These are phyloP conservation scores for Fusarium pseudocircinatum DNA, from an alignment of 2,329 filamentous ascomycete genomes.

Conservation along the genomic window DNA sequence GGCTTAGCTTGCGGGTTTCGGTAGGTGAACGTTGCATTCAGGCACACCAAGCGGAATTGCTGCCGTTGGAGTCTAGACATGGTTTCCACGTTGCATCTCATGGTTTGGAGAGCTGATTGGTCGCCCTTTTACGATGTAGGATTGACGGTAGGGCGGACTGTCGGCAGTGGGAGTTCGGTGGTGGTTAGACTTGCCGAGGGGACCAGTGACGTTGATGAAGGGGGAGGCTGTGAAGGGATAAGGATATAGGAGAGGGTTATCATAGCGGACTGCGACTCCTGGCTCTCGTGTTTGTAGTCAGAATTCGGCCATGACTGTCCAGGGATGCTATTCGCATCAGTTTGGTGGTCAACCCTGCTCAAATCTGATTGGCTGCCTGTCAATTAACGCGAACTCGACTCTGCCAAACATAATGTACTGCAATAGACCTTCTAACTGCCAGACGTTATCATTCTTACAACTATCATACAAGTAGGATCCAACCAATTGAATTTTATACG, in stretches of 20 bases:
- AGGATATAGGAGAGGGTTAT: neutral
- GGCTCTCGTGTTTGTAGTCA: neutral
- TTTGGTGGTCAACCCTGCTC: neutral
- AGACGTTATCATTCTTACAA: neutral
- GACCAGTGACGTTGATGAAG: neutral
- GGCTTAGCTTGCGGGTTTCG: neutral
- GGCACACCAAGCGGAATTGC: neutral
- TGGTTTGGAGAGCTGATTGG: neutral
- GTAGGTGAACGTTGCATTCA: neutral
- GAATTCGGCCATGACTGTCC: neutral
- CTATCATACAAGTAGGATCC: neutral
- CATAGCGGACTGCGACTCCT: neutral
- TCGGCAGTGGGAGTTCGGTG: neutral
- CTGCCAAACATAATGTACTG: too few species aligned
- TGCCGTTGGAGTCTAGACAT: neutral
- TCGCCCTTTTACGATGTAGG: neutral
- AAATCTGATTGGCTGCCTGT: neutral
- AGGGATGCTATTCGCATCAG: neutral
- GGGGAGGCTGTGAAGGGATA: neutral
- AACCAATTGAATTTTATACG: neutral
- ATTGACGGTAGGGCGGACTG: neutral
- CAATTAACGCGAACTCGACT: neutral
- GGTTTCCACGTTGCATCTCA: neutral
- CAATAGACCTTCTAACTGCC: accelerated
- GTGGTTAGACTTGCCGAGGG: too few species aligned